Conservation (phyloP, 805 yeast genomes). For the Lachancea cidri region DNA sequence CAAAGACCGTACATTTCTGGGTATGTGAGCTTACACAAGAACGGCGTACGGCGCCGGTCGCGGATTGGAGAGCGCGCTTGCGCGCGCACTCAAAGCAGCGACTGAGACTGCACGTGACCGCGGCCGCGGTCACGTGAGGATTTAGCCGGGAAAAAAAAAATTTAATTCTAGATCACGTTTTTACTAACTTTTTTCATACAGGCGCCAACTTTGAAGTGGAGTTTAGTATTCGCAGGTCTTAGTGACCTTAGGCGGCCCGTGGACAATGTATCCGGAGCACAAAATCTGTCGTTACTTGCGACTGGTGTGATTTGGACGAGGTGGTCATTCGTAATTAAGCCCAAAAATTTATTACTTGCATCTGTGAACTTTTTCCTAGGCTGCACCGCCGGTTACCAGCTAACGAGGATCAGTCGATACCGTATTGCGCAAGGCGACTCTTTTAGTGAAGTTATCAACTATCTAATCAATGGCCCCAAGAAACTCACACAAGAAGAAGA, state of each 20-base stretch:
- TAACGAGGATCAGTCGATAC: slow-evolving; percentile 63
- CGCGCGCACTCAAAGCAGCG: no score
- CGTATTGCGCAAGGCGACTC: slow-evolving; percentile 63
- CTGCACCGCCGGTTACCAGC: slow-evolving; percentile 81
- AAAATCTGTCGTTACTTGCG: slow-evolving; percentile 61
- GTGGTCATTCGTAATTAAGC: slow-evolving; percentile 92
- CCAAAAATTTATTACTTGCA: slow-evolving; percentile 82
- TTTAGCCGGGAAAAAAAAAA: neutral
- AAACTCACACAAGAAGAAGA: slow-evolving; percentile 1
- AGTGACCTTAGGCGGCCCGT: slow-evolving; percentile 87
- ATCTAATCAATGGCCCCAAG: slow-evolving; percentile 48
- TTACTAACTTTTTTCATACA: slow-evolving; percentile 13
- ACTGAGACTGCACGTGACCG: neutral
- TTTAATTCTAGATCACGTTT: neutral
- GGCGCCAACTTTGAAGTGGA: slow-evolving; percentile 75
- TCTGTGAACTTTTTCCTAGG: slow-evolving; percentile 93
- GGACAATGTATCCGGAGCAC: slow-evolving; percentile 81
- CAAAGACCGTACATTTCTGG: slow-evolving; percentile 97
- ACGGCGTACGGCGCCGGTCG: neutral
- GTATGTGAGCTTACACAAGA: slow-evolving; percentile 36
- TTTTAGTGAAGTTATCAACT: slow-evolving; percentile 47
- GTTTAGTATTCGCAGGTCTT: slow-evolving; percentile 86
- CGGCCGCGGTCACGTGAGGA: neutral
- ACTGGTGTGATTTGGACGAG: slow-evolving; percentile 98
- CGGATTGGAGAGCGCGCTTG: neutral